Conservation (phyloP, 768 basidiomycete genomes). For the Leccinum disarticulatum region DNA sequence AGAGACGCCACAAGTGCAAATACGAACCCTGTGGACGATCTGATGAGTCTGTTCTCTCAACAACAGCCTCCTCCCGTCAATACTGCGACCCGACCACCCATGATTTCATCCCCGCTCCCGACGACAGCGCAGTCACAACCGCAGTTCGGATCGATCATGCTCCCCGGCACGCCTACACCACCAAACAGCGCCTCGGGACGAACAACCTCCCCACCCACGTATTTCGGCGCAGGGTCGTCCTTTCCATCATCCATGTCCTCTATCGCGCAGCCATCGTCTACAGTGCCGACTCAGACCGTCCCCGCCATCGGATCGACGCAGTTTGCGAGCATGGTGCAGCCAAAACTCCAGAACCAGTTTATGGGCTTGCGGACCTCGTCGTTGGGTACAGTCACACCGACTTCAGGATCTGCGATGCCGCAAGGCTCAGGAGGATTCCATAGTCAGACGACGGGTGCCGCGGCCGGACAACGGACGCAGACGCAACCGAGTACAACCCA, state of each 20-base stretch:
- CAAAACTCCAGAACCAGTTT: conserved; percentile 17
- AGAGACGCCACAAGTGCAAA: conserved; percentile 17
- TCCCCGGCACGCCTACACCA: conserved; percentile 40
- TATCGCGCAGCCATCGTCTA: conserved; percentile 7
- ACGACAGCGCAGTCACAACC: conserved; percentile 20
- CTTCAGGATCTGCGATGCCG: conserved; percentile 16
- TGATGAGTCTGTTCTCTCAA: conserved; percentile 57
- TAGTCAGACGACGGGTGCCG: conserved; percentile 2
- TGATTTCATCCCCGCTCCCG: conserved; percentile 18
- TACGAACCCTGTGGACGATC: conserved; percentile 47
- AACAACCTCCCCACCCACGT: conserved; percentile 15
- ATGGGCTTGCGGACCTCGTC: conserved; percentile 9
- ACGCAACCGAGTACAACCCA: conserved; percentile 25
- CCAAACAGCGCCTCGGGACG: conserved; percentile 14
- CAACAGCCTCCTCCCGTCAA: conserved; percentile 25
- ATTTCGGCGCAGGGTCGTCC: conserved; percentile 5
- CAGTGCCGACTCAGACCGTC: background rate
- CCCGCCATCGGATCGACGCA: conserved; percentile 5
- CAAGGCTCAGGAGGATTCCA: conserved; percentile 6
- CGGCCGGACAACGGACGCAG: conserved; percentile 23
- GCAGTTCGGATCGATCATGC: conserved; percentile 41
- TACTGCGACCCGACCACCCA: conserved; percentile 28
- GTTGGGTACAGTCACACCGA: conserved; percentile 9
- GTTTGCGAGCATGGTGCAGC: conserved; percentile 17
- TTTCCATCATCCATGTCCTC: conserved; percentile 7